Evolutionary conservation across 192 early-diverging fungal genomes (phyloP).

Genomic region (Coemansia umbellata): DNA sequence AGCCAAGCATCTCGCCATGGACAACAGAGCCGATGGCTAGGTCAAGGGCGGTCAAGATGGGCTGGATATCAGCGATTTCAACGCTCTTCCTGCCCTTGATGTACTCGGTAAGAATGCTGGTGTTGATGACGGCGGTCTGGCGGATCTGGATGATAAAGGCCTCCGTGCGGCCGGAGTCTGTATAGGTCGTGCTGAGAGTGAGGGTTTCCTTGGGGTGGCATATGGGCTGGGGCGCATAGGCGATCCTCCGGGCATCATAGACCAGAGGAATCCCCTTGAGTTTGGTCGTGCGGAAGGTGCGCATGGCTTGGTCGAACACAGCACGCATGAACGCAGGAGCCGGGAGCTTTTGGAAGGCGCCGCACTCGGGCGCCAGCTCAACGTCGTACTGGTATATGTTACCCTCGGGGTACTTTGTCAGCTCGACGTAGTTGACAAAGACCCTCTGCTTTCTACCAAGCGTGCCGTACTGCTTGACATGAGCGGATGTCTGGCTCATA

Average conservation of each 20-base stretch:
- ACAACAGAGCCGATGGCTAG: constrained; percentile 79
- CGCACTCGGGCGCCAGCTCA: constrained; percentile 57
- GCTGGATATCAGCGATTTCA: constrained; percentile 22
- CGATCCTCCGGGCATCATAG: constrained; percentile 80
- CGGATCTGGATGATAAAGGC: constrained; percentile 56
- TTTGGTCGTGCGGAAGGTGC: constrained; percentile 43
- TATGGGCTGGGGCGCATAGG: constrained; percentile 76
- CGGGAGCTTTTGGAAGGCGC: constrained; percentile 27
- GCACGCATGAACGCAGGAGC: constrained; percentile 61
- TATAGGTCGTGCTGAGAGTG: constrained; percentile 54
- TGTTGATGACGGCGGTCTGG: constrained; percentile 57
- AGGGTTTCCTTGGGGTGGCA: constrained; percentile 60
- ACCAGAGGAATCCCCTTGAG: constrained; percentile 64
- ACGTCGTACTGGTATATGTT: constrained; percentile 91
- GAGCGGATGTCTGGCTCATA: too few species aligned
- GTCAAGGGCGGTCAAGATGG: constrained; percentile 68
- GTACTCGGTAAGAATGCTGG: constrained; percentile 35
- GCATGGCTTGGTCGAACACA: constrained; percentile 57
- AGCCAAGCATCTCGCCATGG: constrained; percentile 72
- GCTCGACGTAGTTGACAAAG: constrained; percentile 73
- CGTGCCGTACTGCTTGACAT: constrained; percentile 28
- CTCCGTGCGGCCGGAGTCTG: constrained; percentile 42
- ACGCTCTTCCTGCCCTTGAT: constrained; percentile 12
- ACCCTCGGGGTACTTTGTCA: constrained; percentile 58
- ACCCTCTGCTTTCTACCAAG: constrained; percentile 49